A percentile compares a stretch with the other conserved stretches of the same genome.
phyloP scores from a whole-genome alignment of 768 basidiomycete genomes.

The Sutorius australiensis region DNA sequence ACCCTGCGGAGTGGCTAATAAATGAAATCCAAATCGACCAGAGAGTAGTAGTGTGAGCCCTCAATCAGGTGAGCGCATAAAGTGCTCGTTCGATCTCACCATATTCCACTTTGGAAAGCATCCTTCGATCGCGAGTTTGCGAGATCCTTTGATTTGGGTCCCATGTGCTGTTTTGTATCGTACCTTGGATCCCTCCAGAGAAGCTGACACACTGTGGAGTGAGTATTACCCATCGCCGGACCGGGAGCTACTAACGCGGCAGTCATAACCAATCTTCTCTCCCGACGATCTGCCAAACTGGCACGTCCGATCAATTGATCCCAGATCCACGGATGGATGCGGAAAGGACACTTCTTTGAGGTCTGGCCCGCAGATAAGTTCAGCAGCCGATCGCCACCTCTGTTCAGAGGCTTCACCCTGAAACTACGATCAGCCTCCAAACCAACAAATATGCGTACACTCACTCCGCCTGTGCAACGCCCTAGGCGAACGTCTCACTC shows the following conservation, averaged over 20 bases:
- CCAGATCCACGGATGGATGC: conserved; percentile 2
- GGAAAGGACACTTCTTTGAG: background rate
- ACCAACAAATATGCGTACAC: too few species aligned
- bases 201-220: conserved; percentile 13
- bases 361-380: conserved; percentile 1
- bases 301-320: conserved; percentile 1
- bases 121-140: background rate
- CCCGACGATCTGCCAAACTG: conserved; percentile 5
- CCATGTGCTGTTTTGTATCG: background rate
- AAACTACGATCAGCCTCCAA: background rate
- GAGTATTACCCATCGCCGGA: conserved; percentile 7
- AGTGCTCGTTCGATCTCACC: background rate
- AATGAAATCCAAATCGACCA: conserved; percentile 6
- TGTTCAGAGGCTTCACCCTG: background rate
- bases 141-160: background rate
- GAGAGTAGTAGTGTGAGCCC: background rate
- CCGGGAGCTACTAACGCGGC: background rate
- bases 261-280: conserved; percentile 7
- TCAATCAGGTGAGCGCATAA: conserved; percentile 7
- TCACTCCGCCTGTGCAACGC: background rate
- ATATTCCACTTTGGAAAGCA: background rate
- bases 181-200: background rate
- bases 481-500: background rate
- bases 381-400: background rate
- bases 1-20: conserved; percentile 11